Percentiles rank a stretch among this genome's conserved stretches.
Evolutionary conservation across 345 rosid species (phyloP).

Genomic region (Eucalyptus erythrocorys): DNA sequence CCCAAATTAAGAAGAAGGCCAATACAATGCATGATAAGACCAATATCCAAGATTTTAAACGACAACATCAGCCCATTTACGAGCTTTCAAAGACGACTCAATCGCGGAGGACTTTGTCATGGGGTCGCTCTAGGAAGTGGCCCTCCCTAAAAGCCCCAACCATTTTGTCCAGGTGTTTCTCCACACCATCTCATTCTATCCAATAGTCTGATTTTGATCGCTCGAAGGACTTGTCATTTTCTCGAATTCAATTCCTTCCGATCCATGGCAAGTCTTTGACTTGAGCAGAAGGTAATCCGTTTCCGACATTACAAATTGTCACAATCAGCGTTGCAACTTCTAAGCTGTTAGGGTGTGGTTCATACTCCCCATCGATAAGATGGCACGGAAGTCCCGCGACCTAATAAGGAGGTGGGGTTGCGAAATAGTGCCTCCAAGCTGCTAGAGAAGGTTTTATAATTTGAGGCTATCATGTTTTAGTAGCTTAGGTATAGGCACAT

Average conservation of each 20-base stretch:
- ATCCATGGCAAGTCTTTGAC: fast-evolving
- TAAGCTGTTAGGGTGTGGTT: fast-evolving
- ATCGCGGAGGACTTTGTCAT: neutral
- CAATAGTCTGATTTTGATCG: neutral
- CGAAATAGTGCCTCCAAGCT: too few species aligned
- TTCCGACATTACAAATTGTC: too few species aligned
- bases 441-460: too few species aligned
- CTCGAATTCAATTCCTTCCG: neutral
- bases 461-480: too few species aligned
- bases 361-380: neutral
- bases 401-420: too few species aligned
- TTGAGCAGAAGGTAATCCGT: neutral
- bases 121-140: neutral
- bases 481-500: too few species aligned
- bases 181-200: neutral
- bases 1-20: neutral
- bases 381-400: fast-evolving
- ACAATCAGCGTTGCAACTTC: fast-evolving
- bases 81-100: neutral
- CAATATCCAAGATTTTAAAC: neutral
- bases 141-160: too few species aligned
- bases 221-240: neutral
- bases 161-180: neutral
- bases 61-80: neutral
- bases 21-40: neutral